Conservation (phyloP, 2,329 filamentous ascomycete genomes). For the Xylariaceae sp. region DNA sequence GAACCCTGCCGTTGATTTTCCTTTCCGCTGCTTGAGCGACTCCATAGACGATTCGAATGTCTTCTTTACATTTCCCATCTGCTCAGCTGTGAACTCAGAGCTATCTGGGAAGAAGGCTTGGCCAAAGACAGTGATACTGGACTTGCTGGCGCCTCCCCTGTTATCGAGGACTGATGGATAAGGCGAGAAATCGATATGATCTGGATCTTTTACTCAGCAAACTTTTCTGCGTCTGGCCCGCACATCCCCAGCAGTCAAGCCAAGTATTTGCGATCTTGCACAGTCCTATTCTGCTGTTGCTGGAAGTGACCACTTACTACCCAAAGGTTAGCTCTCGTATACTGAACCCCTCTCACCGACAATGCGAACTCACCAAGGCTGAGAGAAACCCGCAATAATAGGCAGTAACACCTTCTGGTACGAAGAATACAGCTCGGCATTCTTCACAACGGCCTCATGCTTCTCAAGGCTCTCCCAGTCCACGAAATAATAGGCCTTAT, state of each 20-base stretch:
- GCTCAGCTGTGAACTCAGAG: slow-evolving; percentile 3
- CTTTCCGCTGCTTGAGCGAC: not conserved
- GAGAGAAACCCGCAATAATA: not conserved
- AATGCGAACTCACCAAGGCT: slow-evolving; percentile 2
- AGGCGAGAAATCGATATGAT: slow-evolving; percentile 20
- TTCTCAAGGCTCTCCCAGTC: slow-evolving; percentile 21
- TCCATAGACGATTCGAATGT: slow-evolving; percentile 7
- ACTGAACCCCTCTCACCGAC: too few species aligned
- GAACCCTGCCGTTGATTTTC: slow-evolving; percentile 1
- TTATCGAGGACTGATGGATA: slow-evolving; percentile 14
- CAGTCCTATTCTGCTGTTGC: too few species aligned
- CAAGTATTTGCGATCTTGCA: too few species aligned
- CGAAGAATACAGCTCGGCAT: slow-evolving; percentile 11
- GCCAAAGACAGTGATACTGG: slow-evolving; percentile 16
- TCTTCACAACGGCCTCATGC: slow-evolving; percentile 19
- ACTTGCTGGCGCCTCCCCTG: slow-evolving; percentile 1
- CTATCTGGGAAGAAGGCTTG: slow-evolving; percentile 17
- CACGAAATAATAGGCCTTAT: slow-evolving; percentile 17
- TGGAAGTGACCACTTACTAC: too few species aligned
- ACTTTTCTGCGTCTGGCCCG: too few species aligned
- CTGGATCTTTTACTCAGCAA: too few species aligned
- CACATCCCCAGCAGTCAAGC: too few species aligned
- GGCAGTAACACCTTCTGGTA: slow-evolving; percentile 10
- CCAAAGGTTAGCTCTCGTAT: too few species aligned
- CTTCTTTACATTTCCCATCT: not conserved